Percentiles rank a stretch among this genome's conserved stretches.
Conservation (phyloP, 2,329 filamentous ascomycete genomes). For the Xylariales sp. region DNA sequence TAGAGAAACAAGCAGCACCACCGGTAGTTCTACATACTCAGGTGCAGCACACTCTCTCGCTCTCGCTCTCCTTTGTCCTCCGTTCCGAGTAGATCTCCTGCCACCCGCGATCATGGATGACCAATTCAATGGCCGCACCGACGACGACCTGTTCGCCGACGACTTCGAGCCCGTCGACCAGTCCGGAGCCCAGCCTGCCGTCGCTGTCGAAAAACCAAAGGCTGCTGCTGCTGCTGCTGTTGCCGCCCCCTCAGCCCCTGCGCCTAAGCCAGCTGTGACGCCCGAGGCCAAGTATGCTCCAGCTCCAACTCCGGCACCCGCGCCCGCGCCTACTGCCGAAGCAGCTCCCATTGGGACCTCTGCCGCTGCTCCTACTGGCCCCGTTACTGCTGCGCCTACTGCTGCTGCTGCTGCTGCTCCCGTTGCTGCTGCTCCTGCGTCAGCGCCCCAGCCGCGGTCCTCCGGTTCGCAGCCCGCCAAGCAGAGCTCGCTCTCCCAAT, state of each 20-base stretch:
- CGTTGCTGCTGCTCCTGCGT: conserved; percentile 8
- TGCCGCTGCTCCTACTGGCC: neutral
- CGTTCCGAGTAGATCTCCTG: too few species aligned
- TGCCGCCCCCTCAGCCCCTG: conserved; percentile 6
- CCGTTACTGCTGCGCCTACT: conserved; percentile 3
- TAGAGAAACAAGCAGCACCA: too few species aligned
- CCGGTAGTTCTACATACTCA: too few species aligned
- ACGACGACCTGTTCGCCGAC: conserved; percentile 59
- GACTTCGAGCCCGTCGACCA: conserved; percentile 54
- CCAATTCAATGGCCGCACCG: conserved; percentile 56
- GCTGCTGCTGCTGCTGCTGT: conserved; percentile 2
- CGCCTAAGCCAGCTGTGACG: conserved; percentile 11
- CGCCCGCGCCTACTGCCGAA: neutral
- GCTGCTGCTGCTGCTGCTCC: conserved; percentile 6
- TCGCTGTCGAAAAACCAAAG: conserved; percentile 9
- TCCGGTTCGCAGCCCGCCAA: conserved; percentile 1
- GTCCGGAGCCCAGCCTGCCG: conserved; percentile 12
- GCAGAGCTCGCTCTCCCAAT: conserved; percentile 7
- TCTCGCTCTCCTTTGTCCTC: too few species aligned
- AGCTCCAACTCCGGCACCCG: neutral
- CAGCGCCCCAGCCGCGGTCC: conserved; percentile 1
- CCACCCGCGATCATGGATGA: too few species aligned
- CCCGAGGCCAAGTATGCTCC: conserved; percentile 5
- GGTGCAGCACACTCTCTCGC: too few species aligned
- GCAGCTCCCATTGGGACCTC: neutral